Conservation (phyloP, 352 stramenopile genomes). For the Phytophthora vignae region DNA sequence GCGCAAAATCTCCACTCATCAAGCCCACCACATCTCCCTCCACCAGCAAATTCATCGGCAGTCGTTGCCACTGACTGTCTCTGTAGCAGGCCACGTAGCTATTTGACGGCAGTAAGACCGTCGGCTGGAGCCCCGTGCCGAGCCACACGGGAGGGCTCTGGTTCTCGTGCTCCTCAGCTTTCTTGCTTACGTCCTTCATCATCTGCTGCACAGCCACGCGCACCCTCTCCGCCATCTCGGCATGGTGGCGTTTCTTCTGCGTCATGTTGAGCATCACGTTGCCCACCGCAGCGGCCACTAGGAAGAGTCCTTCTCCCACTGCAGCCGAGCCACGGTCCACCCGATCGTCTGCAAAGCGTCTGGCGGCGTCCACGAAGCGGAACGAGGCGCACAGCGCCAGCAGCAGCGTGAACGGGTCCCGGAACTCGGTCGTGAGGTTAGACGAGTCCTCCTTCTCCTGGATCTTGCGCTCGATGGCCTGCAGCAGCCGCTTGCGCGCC, state of each 20-base stretch:
- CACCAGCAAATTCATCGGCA: slow-evolving; percentile 88
- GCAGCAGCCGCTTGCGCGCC: slow-evolving; percentile 64
- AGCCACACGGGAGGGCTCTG: slow-evolving; percentile 29
- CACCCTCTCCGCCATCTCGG: slow-evolving; percentile 82
- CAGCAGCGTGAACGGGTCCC: slow-evolving; percentile 75
- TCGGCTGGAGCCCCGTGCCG: slow-evolving; percentile 32
- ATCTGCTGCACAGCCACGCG: slow-evolving; percentile 75
- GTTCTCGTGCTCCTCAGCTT: slow-evolving; percentile 12
- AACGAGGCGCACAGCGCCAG: slow-evolving; percentile 73
- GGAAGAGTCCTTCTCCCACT: slow-evolving; percentile 65
- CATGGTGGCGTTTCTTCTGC: slow-evolving; percentile 76
- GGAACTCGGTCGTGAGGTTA: slow-evolving; percentile 76
- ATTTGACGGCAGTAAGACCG: slow-evolving; percentile 79
- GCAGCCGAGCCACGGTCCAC: slow-evolving; percentile 32
- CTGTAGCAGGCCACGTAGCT: slow-evolving; percentile 85
- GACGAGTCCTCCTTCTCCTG: slow-evolving; percentile 69
- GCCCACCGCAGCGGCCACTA: slow-evolving; percentile 59
- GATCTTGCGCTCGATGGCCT: slow-evolving; percentile 77
- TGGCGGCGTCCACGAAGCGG: slow-evolving; percentile 61
- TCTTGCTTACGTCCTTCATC: slow-evolving; percentile 25
- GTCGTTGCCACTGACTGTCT: slow-evolving; percentile 80
- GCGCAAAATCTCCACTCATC: slow-evolving; percentile 86
- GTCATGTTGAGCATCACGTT: slow-evolving; percentile 73
- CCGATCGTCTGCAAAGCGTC: slow-evolving; percentile 40
- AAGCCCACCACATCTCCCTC: slow-evolving; percentile 82